Conservation (phyloP, 2,329 filamentous ascomycete species). For the Sarocladium oryzae region DNA sequence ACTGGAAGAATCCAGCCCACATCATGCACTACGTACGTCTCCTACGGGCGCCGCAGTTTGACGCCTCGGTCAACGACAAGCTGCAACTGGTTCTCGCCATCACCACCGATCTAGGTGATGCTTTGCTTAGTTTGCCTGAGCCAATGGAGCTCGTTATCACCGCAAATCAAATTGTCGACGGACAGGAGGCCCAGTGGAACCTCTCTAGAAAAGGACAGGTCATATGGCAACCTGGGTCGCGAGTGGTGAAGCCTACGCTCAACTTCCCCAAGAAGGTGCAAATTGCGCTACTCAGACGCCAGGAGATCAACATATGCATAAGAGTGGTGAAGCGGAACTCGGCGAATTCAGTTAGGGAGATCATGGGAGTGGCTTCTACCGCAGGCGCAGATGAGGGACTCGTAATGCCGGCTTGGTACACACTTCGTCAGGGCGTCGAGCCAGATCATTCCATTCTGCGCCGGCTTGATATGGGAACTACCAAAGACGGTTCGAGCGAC, state of each 20-base stretch:
- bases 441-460: constrained; percentile 21
- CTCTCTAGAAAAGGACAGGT: constrained; percentile 21
- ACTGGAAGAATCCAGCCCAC: not conserved
- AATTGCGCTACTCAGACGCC: constrained; percentile 15
- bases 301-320: constrained; percentile 14
- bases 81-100: constrained; percentile 43
- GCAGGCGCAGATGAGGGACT: constrained; percentile 22
- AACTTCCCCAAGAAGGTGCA: constrained; percentile 17
- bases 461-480: constrained; percentile 21
- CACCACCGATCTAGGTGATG: constrained; percentile 52
- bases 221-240: constrained; percentile 28
- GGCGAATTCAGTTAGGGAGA: not conserved
- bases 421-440: constrained; percentile 16
- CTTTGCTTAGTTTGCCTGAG: constrained; percentile 39
- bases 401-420: constrained; percentile 38
- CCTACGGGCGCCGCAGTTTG: constrained; percentile 35
- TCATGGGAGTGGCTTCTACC: constrained; percentile 10
- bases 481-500: constrained; percentile 13
- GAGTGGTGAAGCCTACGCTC: constrained; percentile 31
- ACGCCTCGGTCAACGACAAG: constrained; percentile 7
- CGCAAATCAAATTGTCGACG: constrained; percentile 20
- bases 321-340: not conserved
- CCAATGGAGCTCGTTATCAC: constrained; percentile 37
- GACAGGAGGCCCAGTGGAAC: constrained; percentile 14
- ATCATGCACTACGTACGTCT: constrained; percentile 55